A percentile compares a stretch with the other conserved stretches of the same genome.
phyloP scores from a whole-genome alignment of 2,329 filamentous ascomycete genomes.

The Aspergillus flavus region DNA sequence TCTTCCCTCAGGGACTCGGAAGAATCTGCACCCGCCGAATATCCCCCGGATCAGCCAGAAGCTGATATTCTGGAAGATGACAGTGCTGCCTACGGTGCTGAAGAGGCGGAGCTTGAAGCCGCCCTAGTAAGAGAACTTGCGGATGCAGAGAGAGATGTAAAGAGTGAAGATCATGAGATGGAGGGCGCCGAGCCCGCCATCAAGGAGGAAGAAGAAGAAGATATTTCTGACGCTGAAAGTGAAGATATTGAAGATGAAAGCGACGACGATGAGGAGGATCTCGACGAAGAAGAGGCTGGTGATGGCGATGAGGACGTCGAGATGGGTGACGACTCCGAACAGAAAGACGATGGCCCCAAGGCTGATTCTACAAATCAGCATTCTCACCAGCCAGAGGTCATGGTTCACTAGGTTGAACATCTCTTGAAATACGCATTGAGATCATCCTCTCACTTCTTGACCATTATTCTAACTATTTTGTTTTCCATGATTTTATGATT shows the following conservation, averaged over 20 bases:
- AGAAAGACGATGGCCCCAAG: constrained; percentile 33
- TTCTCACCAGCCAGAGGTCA: constrained; percentile 44
- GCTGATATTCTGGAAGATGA: constrained; percentile 86
- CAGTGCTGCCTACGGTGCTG: constrained; percentile 81
- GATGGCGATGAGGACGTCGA: constrained; percentile 61
- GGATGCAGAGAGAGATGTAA: constrained; percentile 46
- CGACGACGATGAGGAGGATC: constrained; percentile 70
- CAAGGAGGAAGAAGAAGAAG: constrained; percentile 60
- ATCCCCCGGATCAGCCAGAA: constrained; percentile 95
- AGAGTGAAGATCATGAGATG: constrained; percentile 72
- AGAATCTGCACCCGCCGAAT: constrained; percentile 91
- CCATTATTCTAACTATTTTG: constrained; percentile 13
- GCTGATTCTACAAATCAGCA: constrained; percentile 37
- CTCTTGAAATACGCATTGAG: not conserved
- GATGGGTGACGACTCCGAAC: constrained; percentile 58
- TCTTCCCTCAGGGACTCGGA: constrained; percentile 79
- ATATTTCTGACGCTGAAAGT: constrained; percentile 73
- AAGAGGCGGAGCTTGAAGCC: constrained; percentile 77
- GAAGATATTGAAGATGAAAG: constrained; percentile 80
- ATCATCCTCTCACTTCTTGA: constrained; percentile 1
- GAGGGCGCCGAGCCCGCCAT: constrained; percentile 64
- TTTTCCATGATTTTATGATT: constrained; percentile 34
- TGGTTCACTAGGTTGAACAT: constrained; percentile 45
- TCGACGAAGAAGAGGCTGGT: constrained; percentile 64
- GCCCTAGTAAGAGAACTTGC: constrained; percentile 57